Evolutionary conservation across 1,139 yeast species (phyloP).

Genomic region (Diutina pseudorugosa): DNA sequence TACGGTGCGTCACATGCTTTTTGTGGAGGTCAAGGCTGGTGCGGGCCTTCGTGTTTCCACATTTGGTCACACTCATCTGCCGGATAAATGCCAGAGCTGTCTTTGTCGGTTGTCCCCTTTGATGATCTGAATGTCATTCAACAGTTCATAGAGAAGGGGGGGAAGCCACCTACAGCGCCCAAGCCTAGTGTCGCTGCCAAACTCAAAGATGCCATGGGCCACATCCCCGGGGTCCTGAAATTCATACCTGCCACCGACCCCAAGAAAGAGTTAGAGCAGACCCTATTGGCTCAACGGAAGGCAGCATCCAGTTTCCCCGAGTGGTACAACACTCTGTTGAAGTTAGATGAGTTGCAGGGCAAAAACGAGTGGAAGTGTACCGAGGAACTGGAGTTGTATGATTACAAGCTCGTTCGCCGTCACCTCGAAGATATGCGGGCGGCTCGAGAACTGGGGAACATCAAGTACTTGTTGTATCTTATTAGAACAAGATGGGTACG

Average conservation of each 20-base stretch:
- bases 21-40: background rate
- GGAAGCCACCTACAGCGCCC: background rate
- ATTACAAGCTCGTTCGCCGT: slow-evolving; percentile 45
- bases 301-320: slow-evolving; percentile 53
- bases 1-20: background rate
- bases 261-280: background rate
- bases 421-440: slow-evolving; percentile 45
- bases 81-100: background rate
- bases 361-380: slow-evolving; percentile 62
- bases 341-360: slow-evolving; percentile 53
- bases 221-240: background rate
- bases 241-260: background rate
- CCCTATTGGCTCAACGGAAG: slow-evolving; percentile 36
- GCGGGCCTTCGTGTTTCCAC: background rate
- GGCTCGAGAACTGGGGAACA: slow-evolving; percentile 49
- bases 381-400: slow-evolving; percentile 55
- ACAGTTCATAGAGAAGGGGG: background rate
- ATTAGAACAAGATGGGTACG: slow-evolving; percentile 80
- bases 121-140: background rate
- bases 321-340: slow-evolving; percentile 56
- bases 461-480: slow-evolving; percentile 50
- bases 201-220: background rate
- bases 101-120: background rate
- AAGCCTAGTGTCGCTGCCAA: background rate
- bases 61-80: background rate